Conservation (phyloP, 2,329 filamentous ascomycete species). For the Aspergillus aculeatinus region DNA sequence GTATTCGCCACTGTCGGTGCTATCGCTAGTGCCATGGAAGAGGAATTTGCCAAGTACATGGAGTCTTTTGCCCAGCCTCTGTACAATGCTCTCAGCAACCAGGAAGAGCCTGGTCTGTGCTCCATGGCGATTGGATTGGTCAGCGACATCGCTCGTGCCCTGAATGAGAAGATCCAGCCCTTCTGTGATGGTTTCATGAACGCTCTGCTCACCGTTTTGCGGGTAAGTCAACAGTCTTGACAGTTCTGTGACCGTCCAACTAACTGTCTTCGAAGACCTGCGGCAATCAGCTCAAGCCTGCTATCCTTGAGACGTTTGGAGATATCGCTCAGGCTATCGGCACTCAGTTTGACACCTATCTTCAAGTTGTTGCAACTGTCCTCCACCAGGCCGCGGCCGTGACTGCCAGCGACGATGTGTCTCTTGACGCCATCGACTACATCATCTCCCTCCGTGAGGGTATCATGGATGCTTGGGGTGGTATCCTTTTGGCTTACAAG, state of each 20-base stretch:
- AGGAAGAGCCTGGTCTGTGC: conserved; percentile 91
- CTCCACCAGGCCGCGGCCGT: conserved; percentile 89
- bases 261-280: conserved; percentile 62
- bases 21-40: conserved; percentile 87
- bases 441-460: conserved; percentile 91
- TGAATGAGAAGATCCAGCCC: conserved; percentile 86
- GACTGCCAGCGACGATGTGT: conserved; percentile 72
- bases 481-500: conserved; percentile 94
- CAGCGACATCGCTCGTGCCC: conserved; percentile 89
- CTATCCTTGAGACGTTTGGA: conserved; percentile 95
- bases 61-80: conserved; percentile 89
- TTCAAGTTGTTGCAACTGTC: conserved; percentile 88
- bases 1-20: conserved; percentile 89
- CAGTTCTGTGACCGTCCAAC: conserved; percentile 17
- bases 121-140: conserved; percentile 97
- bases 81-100: conserved; percentile 90
- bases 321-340: conserved; percentile 95
- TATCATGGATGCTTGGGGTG: conserved; percentile 99
- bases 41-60: conserved; percentile 97
- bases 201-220: conserved; percentile 86
- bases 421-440: conserved; percentile 96
- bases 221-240: conserved; percentile 50
- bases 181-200: conserved; percentile 99
- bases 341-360: conserved; percentile 87
- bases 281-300: conserved; percentile 94